Evolutionary conservation across 306 rosid species (phyloP), one percentile per base, ranked within the genome.

Genomic region (Acmispon strigosus): DNA sequence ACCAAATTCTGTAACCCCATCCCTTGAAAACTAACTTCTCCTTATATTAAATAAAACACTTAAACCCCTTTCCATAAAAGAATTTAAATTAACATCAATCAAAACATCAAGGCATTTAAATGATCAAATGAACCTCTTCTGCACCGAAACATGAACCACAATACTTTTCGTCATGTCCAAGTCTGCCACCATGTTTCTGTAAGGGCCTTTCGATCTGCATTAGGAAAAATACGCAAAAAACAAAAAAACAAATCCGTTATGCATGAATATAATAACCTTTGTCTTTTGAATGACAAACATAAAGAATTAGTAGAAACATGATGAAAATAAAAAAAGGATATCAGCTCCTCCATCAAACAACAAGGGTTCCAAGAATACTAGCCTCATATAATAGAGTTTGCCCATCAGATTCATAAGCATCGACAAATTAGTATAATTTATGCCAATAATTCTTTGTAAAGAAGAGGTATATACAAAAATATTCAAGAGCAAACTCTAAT

Each of bases 71-170:
- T 13, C 55, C 53, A 29, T 8, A 18, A 39, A 39, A 39, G 11
- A 7, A 17, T 18, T 20, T 10, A 39, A 9, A 41, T 49, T 8
- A 37, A 18, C 14, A 56, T 60, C 72, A 57, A 37, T 45, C 62
- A 6, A 58, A 55, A 49, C 42, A 48, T 39, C 27, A 15, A 22
- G 37, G 47, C 5, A 50, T 57, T 17, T 52, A 66, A 59, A 79
- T 65, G 62, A 67, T 63, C 66, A 67, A 67, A 77, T 32, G 34
- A 85, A 86, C 98, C 91, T 62, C 66, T 88, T 92, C 96, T 14
- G 96, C 96, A 42, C 98, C 98, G 84, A 57, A 92, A 81, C 98
- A 92, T 14, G 98, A 92, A 78, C 98, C 98, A 79, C 98, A 92
- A 56, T 92, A 92, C 53, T 84, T 56, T 81, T 90, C 98, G 24